Conservation (phyloP, 345 rosid species). For the Trapa bicornis region DNA sequence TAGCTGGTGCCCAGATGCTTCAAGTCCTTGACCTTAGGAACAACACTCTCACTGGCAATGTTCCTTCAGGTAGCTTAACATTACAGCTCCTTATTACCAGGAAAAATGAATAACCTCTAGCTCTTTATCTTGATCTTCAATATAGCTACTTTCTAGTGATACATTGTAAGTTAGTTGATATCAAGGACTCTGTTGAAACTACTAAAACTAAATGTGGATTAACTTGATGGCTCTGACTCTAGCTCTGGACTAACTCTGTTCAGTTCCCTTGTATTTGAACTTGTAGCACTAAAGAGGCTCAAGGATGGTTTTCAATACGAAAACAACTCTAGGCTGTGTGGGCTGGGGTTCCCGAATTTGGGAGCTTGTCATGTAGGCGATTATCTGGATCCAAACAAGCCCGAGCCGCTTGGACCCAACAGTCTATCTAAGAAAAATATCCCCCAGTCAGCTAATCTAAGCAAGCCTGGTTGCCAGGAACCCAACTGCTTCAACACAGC, state of each 20-base stretch:
- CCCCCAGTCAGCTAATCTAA: slow-evolving; percentile 57
- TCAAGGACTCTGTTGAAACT: not conserved
- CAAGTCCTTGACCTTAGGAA: slow-evolving; percentile 69
- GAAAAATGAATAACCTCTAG: not conserved
- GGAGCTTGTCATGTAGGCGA: slow-evolving; percentile 35
- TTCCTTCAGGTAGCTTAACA: slow-evolving; percentile 52
- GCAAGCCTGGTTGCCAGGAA: slow-evolving; percentile 27
- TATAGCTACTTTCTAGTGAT: not conserved
- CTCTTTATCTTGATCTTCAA: not conserved
- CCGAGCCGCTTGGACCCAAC: slow-evolving; percentile 56
- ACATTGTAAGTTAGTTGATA: no score
- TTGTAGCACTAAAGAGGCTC: slow-evolving; percentile 67
- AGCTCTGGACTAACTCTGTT: no score
- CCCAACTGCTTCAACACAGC: slow-evolving; percentile 22
- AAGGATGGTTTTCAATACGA: slow-evolving; percentile 52
- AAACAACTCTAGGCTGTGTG: slow-evolving; percentile 69
- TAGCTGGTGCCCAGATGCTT: slow-evolving; percentile 51
- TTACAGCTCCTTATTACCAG: not conserved
- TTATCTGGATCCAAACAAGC: slow-evolving; percentile 26
- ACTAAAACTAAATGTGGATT: no score
- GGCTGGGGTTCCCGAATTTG: slow-evolving; percentile 47
- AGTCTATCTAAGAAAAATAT: slow-evolving; percentile 29
- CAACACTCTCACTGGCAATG: slow-evolving; percentile 71
- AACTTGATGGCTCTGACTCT: no score
- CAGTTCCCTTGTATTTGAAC: not conserved